Evolutionary conservation across 768 basidiomycete genomes (phyloP).

Genomic region (Tubosaeta sp.): DNA sequence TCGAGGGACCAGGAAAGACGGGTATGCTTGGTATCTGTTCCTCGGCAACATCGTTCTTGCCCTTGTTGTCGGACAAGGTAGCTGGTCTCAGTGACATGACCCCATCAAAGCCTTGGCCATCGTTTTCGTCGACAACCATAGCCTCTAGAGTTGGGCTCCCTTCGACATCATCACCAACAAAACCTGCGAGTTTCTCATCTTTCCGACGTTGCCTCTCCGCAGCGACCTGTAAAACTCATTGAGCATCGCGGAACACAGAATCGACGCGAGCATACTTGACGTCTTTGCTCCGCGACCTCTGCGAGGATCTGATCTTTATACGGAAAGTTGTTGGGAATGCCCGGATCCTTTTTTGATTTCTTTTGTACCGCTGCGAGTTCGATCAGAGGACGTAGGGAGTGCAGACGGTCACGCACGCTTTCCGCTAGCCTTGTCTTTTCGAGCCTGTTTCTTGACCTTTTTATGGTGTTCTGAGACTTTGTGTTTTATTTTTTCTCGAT

Average conservation of each 20-base stretch:
- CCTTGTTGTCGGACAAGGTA: conserved; percentile 1
- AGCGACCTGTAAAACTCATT: conserved; percentile 47
- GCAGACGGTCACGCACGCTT: conserved; percentile 56
- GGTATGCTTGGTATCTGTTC: conserved; percentile 16
- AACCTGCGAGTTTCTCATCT: conserved; percentile 54
- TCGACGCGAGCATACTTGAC: conserved; percentile 42
- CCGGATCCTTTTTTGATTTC: conserved; percentile 69
- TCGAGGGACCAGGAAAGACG: conserved; percentile 24
- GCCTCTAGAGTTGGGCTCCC: conserved; percentile 27
- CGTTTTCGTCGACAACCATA: conserved; percentile 26
- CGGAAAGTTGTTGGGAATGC: conserved; percentile 89
- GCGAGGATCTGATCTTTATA: conserved; percentile 94
- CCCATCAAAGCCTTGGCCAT: conserved; percentile 38
- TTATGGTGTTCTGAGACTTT: conserved; percentile 74
- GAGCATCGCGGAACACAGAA: not conserved
- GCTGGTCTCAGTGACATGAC: conserved; percentile 20
- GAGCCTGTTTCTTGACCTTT: conserved; percentile 69
- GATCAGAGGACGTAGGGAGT: not conserved
- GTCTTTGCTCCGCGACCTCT: conserved; percentile 79
- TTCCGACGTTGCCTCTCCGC: conserved; percentile 71
- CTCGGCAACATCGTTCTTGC: not conserved
- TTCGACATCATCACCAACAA: conserved; percentile 26
- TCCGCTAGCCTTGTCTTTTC: conserved; percentile 75
- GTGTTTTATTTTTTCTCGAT: conserved; percentile 67
- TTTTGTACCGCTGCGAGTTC: conserved; percentile 35